Evolutionary conservation across 805 yeast genomes (phyloP).

Genomic region (Blastobotrys terrestris): DNA sequence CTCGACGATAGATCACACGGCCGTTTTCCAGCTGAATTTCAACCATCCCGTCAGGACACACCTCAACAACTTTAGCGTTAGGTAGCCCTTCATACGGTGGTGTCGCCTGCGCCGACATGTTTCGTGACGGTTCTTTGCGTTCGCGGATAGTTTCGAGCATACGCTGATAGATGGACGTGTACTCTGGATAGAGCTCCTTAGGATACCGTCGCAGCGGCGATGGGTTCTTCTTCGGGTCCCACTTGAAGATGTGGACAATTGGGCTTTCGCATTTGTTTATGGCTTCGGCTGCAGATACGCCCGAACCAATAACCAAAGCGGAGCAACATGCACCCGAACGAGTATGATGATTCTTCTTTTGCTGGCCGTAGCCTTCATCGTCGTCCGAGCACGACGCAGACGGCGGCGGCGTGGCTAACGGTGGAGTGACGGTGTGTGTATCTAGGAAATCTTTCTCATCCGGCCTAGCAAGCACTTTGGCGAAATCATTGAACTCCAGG

Average conservation of each 20-base stretch:
- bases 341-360: neutral
- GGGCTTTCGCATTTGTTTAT: conserved; percentile 14
- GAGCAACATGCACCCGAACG: neutral
- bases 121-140: conserved; percentile 1
- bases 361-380: neutral
- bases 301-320: conserved; percentile 27
- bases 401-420: conserved; percentile 4
- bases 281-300: conserved; percentile 32
- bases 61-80: conserved; percentile 15
- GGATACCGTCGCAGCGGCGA: conserved; percentile 27
- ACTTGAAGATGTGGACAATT: conserved; percentile 25
- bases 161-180: conserved; percentile 20
- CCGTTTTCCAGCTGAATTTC: conserved; percentile 15
- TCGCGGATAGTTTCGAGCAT: conserved; percentile 20
- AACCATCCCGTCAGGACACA: conserved; percentile 14
- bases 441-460: neutral
- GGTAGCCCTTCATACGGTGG: conserved; percentile 19
- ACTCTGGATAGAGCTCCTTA: conserved; percentile 30
- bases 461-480: neutral
- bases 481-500: neutral
- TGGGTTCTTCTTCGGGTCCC: conserved; percentile 21
- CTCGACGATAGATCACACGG: conserved; percentile 5
- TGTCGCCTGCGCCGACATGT: neutral
- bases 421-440: conserved; percentile 5
- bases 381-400: neutral